A percentile compares a stretch with the other conserved stretches of the same genome.
Evolutionary conservation across 2,329 filamentous ascomycete genomes (phyloP).

Genomic region (Beauveria sp.): DNA sequence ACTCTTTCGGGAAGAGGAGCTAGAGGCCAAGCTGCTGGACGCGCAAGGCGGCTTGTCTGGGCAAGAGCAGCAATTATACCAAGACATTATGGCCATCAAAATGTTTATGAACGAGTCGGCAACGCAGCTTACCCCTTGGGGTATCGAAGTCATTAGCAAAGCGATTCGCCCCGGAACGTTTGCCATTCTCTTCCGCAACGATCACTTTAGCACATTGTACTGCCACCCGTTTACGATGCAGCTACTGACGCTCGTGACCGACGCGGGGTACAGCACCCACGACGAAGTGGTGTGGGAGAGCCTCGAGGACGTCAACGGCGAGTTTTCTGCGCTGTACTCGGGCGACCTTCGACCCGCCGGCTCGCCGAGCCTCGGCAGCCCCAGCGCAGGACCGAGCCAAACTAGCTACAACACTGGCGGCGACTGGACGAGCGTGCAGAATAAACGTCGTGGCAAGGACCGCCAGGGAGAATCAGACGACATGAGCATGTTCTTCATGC

Average conservation of each 20-base stretch:
- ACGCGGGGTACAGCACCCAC: slow-evolving; percentile 80
- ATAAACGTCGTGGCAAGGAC: slow-evolving; percentile 21
- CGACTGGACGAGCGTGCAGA: slow-evolving; percentile 50
- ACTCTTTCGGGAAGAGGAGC: slow-evolving; percentile 79
- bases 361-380: slow-evolving; percentile 26
- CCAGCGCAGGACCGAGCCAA: slow-evolving; percentile 14
- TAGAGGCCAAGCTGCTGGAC: slow-evolving; percentile 64
- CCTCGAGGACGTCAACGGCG: slow-evolving; percentile 79
- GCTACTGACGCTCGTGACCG: slow-evolving; percentile 80
- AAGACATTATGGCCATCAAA: slow-evolving; percentile 80
- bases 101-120: slow-evolving; percentile 71
- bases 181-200: slow-evolving; percentile 90
- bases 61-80: slow-evolving; percentile 70
- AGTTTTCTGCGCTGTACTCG: slow-evolving; percentile 73
- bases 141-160: slow-evolving; percentile 65
- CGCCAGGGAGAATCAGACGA: slow-evolving; percentile 13
- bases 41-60: slow-evolving; percentile 46
- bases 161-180: slow-evolving; percentile 69
- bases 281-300: slow-evolving; percentile 96
- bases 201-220: slow-evolving; percentile 93
- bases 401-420: slow-evolving; percentile 18
- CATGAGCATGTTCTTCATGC: slow-evolving; percentile 16
- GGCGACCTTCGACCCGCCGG: slow-evolving; percentile 87
- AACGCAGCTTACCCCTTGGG: slow-evolving; percentile 80
- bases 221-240: slow-evolving; percentile 72